Percentiles rank a stretch among this genome's conserved stretches.
Evolutionary conservation across 2,329 filamentous ascomycete species (phyloP).

Genomic region (Elsinoe ampelina): DNA sequence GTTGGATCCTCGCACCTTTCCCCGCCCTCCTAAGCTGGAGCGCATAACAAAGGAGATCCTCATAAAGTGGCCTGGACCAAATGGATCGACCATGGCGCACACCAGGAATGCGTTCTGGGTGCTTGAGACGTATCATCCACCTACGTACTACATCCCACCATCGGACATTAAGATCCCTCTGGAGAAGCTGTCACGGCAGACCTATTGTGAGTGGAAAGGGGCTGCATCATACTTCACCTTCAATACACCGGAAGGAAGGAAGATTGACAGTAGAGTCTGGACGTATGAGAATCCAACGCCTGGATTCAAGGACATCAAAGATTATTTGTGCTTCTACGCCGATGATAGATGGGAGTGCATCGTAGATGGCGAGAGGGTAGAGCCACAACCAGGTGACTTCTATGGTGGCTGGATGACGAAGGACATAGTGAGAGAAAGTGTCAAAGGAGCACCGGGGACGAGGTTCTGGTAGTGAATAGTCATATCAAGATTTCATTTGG

Average conservation of each 20-base stretch:
- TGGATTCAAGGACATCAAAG: constrained; percentile 45
- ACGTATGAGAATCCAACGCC: constrained; percentile 48
- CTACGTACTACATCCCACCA: constrained; percentile 53
- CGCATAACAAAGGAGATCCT: constrained; percentile 23
- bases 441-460: constrained; percentile 39
- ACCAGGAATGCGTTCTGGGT: constrained; percentile 53
- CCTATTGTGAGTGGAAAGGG: constrained; percentile 55
- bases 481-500: neutral
- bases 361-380: constrained; percentile 52
- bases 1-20: constrained; percentile 50
- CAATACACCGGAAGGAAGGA: constrained; percentile 32
- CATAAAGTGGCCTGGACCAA: constrained; percentile 46
- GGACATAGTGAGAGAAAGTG: constrained; percentile 45
- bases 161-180: constrained; percentile 41
- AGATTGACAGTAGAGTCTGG: constrained; percentile 48
- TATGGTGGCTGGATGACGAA: constrained; percentile 57
- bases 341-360: constrained; percentile 51
- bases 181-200: constrained; percentile 36
- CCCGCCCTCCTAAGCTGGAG: constrained; percentile 47
- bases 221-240: constrained; percentile 50
- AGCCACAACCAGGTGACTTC: constrained; percentile 52
- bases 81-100: constrained; percentile 47
- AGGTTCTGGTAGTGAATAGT: constrained; percentile 22
- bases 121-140: constrained; percentile 53
- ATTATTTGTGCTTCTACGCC: constrained; percentile 51